Evolutionary conservation across 176 grass and related monocot genomes (phyloP), one percentile per base, ranked within the genome.

Genomic region (Bothriochloa decipiens): DNA sequence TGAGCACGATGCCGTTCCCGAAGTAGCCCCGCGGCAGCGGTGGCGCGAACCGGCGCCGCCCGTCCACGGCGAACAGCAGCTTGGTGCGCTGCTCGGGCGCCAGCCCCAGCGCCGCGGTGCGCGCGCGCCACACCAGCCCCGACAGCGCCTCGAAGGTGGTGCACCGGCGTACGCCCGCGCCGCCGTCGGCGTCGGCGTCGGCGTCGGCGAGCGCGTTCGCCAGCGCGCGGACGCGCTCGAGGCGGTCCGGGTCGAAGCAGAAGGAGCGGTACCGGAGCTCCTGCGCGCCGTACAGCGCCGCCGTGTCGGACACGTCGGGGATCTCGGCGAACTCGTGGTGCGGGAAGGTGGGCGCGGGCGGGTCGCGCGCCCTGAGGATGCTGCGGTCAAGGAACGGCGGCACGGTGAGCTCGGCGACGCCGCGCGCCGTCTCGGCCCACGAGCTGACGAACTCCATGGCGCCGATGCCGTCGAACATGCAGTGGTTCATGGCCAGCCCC

Each of bases 371-470:
- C 37, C 60, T 68, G 41, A 99, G 93, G 11, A 99, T 0, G 7
- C 70, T 65, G 22, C 96, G 93, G 84, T 99, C 93, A 3, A 99
- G 58, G 91, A 88, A 81, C 0, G 96, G 96, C 23, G 93, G 91
- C 17, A 94, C 81, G 0, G 86, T 89, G 65, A 99, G 83, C 72
- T 91, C 85, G 20, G 72, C 57, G 33, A 82, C 89, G 50, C 93
- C 93, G 10, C 93, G 86, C 3, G 96, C 96, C 22, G 90, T 99
- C 83, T 99, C 92, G 4, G 85, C 96, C 96, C 93, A 99, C 32
- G 96, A 99, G 83, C 88, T 93, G 41, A 99, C 96, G 80, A 99
- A 99, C 81, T 96, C 96, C 96, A 99, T 99, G 20, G 96, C 96
- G 15, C 89, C 89, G 11, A 99, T 76, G 26, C 96, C 93, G 60